Conservation (phyloP, 2,329 filamentous ascomycete genomes). For the Blumeriella jaapii region DNA sequence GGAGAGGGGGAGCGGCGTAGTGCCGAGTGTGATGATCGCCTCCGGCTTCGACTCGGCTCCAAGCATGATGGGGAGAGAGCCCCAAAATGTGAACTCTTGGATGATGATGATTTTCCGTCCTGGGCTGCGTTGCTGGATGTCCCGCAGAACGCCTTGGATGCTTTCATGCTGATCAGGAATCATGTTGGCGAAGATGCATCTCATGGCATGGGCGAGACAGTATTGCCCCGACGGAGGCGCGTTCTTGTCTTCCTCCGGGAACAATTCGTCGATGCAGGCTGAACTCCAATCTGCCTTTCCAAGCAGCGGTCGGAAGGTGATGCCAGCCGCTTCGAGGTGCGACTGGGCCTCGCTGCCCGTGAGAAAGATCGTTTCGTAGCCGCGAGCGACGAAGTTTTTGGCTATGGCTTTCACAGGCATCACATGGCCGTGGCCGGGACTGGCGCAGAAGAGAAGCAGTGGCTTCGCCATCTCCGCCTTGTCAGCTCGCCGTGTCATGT, state of each 20-base stretch:
- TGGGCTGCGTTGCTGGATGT: conserved; percentile 18
- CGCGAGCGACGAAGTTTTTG: conserved; percentile 24
- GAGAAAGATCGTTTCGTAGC: conserved; percentile 34
- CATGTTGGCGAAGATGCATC: conserved; percentile 28
- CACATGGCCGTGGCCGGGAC: conserved; percentile 10
- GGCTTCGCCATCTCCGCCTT: conserved; percentile 1
- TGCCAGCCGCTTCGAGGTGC: conserved; percentile 29
- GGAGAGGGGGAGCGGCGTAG: conserved; percentile 27
- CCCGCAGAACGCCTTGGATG: conserved; percentile 22
- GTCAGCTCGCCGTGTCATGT: too few relatives aligned
- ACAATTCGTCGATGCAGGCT: not conserved
- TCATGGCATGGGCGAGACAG: conserved; percentile 1
- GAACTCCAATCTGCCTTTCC: conserved; percentile 15
- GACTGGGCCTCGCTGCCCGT: conserved; percentile 28
- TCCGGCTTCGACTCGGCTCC: conserved; percentile 31
- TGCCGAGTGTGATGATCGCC: conserved; percentile 31
- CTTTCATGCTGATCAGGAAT: conserved; percentile 27
- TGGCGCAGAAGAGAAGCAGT: conserved; percentile 5
- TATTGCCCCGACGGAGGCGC: not conserved
- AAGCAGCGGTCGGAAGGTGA: conserved; percentile 27
- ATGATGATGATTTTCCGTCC: conserved; percentile 32
- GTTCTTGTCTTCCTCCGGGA: conserved; percentile 11
- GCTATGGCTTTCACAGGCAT: conserved; percentile 12
- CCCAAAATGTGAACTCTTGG: conserved; percentile 31
- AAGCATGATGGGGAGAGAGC: conserved; percentile 29